phyloP scores from a whole-genome alignment of 495 filamentous ascomycete genomes.

The Penicillium lagena region DNA sequence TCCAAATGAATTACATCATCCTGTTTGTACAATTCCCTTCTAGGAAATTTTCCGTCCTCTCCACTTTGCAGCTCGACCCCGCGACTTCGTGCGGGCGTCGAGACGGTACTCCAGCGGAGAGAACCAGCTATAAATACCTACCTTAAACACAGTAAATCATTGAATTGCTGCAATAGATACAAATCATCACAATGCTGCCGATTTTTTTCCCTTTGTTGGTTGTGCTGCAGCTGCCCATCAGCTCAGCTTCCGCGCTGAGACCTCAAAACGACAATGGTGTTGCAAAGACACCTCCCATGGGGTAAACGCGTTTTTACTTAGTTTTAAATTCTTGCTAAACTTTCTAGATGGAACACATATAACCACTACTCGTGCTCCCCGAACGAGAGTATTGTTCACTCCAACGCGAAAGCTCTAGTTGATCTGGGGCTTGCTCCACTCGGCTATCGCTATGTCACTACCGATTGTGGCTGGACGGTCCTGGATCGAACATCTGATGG shows the following conservation, averaged over 20 bases:
- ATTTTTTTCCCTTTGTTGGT: not conserved
- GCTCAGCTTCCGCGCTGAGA: not conserved
- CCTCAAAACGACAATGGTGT: constrained; percentile 20
- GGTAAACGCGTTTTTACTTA: constrained; percentile 8
- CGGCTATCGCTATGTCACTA: constrained; percentile 50
- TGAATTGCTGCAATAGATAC: not conserved
- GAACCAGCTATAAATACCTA: not conserved
- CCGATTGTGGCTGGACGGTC: constrained; percentile 51
- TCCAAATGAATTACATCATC: not conserved
- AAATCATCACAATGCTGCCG: not conserved
- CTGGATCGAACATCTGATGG: constrained; percentile 35
- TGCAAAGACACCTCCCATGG: constrained; percentile 28
- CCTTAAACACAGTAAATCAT: not conserved
- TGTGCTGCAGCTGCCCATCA: not conserved
- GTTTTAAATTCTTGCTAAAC: not conserved
- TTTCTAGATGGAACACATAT: constrained; percentile 47
- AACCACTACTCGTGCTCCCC: constrained; percentile 47
- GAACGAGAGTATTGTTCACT: constrained; percentile 40
- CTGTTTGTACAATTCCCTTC: not conserved
- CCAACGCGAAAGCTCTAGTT: constrained; percentile 49
- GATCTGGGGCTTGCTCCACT: constrained; percentile 43
- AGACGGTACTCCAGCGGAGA: not conserved
- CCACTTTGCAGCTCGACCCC: not conserved
- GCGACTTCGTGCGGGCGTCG: not conserved
- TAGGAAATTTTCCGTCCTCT: not conserved